phyloP scores from a whole-genome alignment of 2,329 filamentous ascomycete genomes.

The Talaromyces sp. region DNA sequence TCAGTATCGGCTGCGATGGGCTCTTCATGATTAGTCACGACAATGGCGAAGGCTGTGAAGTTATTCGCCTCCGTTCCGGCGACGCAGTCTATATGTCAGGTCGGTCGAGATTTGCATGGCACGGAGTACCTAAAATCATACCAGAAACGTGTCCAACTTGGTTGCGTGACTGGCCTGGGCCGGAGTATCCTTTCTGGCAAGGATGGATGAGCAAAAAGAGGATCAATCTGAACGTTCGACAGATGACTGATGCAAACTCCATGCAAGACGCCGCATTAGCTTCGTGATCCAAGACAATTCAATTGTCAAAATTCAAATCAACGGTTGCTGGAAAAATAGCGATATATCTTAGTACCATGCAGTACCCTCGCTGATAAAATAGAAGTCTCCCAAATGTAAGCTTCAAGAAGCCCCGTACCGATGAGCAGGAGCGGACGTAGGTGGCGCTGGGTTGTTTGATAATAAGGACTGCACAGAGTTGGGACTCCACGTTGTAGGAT shows the following conservation, averaged over 20 bases:
- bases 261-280: neutral
- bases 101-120: constrained; percentile 82
- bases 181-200: constrained; percentile 60
- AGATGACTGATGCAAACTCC: constrained; percentile 4
- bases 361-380: neutral
- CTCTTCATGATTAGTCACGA: constrained; percentile 77
- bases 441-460: constrained; percentile 3
- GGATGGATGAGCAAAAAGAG: constrained; percentile 87
- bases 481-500: constrained; percentile 8
- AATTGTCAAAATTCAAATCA: neutral
- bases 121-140: constrained; percentile 85
- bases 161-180: constrained; percentile 65
- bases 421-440: constrained; percentile 5
- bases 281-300: neutral
- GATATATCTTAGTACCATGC: neutral
- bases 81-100: constrained; percentile 88
- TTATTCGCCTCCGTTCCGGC: constrained; percentile 68
- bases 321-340: neutral
- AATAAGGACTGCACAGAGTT: constrained; percentile 11
- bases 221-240: constrained; percentile 81
- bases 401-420: constrained; percentile 6
- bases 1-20: constrained; percentile 85
- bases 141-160: constrained; percentile 70
- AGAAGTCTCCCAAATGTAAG: neutral
- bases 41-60: constrained; percentile 36